Evolutionary conservation across 1,284 basidiomycete species (phyloP).

Genomic region (Malassezia globosa): DNA sequence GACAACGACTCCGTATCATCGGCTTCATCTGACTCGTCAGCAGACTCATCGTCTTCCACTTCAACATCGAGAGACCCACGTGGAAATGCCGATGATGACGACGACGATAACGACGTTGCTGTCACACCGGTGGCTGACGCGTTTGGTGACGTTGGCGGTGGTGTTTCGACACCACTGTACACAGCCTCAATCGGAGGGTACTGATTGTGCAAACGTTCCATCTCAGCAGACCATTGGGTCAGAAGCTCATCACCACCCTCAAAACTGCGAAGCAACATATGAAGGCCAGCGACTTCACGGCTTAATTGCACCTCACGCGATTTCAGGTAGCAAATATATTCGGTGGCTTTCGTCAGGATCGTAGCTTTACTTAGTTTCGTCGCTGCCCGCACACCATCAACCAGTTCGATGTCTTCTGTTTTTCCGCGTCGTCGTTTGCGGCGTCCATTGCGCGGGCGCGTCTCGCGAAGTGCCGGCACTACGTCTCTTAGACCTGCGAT

Average conservation of each 20-base stretch:
- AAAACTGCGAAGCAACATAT: slow-evolving; percentile 35
- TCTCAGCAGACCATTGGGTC: slow-evolving; percentile 35
- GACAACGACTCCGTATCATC: slow-evolving; percentile 29
- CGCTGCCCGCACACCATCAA: slow-evolving; percentile 44
- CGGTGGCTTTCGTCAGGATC: slow-evolving; percentile 43
- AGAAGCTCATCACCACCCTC: slow-evolving; percentile 43
- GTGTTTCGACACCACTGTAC: slow-evolving; percentile 3
- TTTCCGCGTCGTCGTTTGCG: slow-evolving; percentile 28
- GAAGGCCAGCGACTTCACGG: slow-evolving; percentile 34
- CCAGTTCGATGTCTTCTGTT: slow-evolving; percentile 30
- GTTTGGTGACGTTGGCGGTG: slow-evolving; percentile 16
- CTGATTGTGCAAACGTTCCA: slow-evolving; percentile 24
- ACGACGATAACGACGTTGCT: no score
- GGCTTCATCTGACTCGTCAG: slow-evolving; percentile 18
- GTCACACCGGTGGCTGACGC: no score
- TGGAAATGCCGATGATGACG: background rate
- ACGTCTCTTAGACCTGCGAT: slow-evolving; percentile 55
- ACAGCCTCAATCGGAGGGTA: slow-evolving; percentile 4
- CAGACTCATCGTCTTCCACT: slow-evolving; percentile 16
- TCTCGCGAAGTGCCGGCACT: slow-evolving; percentile 60
- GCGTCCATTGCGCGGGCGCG: slow-evolving; percentile 28
- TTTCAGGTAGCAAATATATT: slow-evolving; percentile 45
- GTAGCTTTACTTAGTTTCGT: slow-evolving; percentile 47
- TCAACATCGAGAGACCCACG: slow-evolving; percentile 25
- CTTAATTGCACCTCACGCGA: slow-evolving; percentile 32